phyloP scores from a whole-genome alignment of 768 basidiomycete species.

The Tricholoma terreum region DNA sequence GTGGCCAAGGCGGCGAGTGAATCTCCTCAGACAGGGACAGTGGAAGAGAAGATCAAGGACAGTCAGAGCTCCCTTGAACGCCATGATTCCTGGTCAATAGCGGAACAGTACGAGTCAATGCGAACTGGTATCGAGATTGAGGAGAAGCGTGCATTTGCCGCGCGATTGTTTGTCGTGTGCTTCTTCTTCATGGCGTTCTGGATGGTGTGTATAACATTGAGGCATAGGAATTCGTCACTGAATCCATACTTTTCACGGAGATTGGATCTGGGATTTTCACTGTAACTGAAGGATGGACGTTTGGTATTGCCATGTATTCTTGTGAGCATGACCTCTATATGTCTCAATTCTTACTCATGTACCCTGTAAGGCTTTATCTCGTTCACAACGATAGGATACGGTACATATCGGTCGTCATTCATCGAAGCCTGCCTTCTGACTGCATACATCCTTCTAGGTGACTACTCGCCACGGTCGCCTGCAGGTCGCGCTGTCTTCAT shows the following conservation, averaged over 20 bases:
- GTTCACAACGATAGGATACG: constrained; percentile 75
- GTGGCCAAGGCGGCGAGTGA: constrained; percentile 10
- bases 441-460: constrained; percentile 45
- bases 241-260: constrained; percentile 27
- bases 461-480: too few relatives aligned
- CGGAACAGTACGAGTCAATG: constrained; percentile 31
- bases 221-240: background rate
- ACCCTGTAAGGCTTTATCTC: constrained; percentile 55
- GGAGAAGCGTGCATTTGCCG: constrained; percentile 54
- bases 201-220: constrained; percentile 43
- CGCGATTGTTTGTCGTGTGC: constrained; percentile 57
- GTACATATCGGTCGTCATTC: constrained; percentile 17
- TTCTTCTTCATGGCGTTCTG: constrained; percentile 73
- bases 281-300: constrained; percentile 65
- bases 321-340: constrained; percentile 40
- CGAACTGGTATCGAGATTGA: constrained; percentile 31
- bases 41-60: too few relatives aligned
- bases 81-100: constrained; percentile 1
- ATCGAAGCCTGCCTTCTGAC: background rate
- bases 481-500: too few relatives aligned
- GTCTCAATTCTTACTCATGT: background rate
- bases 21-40: background rate
- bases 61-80: background rate
- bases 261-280: constrained; percentile 68
- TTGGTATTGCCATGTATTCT: constrained; percentile 65